Conservation (phyloP, 257 asterid species). For the Galeopsis tetrahit region DNA sequence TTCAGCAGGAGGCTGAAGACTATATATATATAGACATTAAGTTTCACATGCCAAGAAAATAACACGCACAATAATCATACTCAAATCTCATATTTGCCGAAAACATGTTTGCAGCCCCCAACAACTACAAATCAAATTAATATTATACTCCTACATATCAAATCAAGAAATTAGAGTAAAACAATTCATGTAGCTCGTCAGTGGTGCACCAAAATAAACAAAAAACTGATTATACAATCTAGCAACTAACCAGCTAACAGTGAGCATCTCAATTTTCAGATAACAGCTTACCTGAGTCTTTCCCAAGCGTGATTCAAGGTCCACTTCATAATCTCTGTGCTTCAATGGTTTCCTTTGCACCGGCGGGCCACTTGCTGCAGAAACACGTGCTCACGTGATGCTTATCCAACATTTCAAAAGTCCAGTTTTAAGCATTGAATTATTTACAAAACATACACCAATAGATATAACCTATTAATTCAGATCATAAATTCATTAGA, state of each 20-base stretch:
- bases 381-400: conserved; percentile 24
- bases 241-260: conserved; percentile 28
- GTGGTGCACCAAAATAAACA: conserved; percentile 10
- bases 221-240: background rate
- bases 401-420: conserved; percentile 8
- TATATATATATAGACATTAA: conserved; percentile 15
- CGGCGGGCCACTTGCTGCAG: conserved; percentile 87
- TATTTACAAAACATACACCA: conserved; percentile 19
- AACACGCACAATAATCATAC: conserved; percentile 3
- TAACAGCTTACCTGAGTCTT: conserved; percentile 79
- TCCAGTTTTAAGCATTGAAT: conserved; percentile 20
- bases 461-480: background rate
- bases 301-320: conserved; percentile 97
- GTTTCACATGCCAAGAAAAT: conserved; percentile 6
- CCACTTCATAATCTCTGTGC: conserved; percentile 97
- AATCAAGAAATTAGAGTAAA: background rate
- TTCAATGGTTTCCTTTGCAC: conserved; percentile 96
- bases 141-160: background rate
- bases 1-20: conserved; percentile 15
- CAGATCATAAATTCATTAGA: conserved; percentile 28
- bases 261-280: conserved; percentile 12
- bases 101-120: background rate
- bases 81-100: conserved; percentile 11
- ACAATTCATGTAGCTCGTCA: conserved; percentile 23
- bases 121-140: background rate